Base-by-base conservation (phyloP, 768 basidiomycete species). In the Kwoniella sp. region DNA sequence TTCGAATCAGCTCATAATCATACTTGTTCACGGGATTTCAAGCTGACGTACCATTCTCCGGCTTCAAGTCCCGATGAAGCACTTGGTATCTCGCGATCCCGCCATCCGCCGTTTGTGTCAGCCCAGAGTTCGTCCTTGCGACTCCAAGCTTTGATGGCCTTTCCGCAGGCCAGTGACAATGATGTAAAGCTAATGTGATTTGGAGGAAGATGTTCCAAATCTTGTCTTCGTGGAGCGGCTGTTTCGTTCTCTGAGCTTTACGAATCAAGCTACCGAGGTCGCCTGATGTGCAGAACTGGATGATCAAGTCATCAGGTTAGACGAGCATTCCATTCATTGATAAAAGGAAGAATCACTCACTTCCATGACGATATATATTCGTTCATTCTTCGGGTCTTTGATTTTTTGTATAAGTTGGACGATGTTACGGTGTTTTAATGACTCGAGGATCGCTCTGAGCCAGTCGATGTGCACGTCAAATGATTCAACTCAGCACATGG, bases 351-450 rank as follows among this genome's bases (percentile, higher is more conserved):
- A n/a, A n/a, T 20, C 29, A 69, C 81, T 66, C 58, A 82, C 82
- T 72, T 99, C 96, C 96, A 98, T 99, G 71, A 98, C 85, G 67
- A 99, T 97, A 80, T 97, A 98, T 50, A 98, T 86, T 62, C 93
- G 90, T 23, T 92, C 92, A 41, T 86, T 85, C 56, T 93, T 91
- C 67, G 90, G 85, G 83, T 99, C 96, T 63, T 97, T 91, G 76
- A 90, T 85, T 81, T 84, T 75, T 66, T 81, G 69, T 56, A 72
- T 62, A 13, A 76, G 69, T 45, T 72, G 91, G 67, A 99, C 96
- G 68, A 98, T 98, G 81, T 98, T 90, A 78, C 91, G 90, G 81
- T 98, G 92, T 72, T 92, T 86, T 20, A 98, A 85, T 76, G 94
- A 92, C 82, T 96, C 96, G 58, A 99, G 86, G 75, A 99, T 99